Base-by-base conservation (phyloP, 805 yeast species). In the Hyphopichia homilentoma region DNA sequence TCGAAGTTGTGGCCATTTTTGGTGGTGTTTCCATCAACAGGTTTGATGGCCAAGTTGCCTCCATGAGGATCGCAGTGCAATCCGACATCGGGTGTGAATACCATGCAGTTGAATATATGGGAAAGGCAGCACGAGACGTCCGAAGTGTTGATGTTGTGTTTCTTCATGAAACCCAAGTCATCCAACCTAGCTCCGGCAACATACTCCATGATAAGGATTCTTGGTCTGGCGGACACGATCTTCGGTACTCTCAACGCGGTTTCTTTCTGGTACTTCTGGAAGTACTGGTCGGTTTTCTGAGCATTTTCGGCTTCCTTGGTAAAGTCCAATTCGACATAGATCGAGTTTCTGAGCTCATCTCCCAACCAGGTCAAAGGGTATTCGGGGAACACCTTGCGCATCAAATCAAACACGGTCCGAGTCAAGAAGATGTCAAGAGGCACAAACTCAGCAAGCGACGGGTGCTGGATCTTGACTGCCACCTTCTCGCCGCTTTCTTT, bases 61-160 rank as follows among this genome's bases (percentile, higher is more conserved):
- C 95, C 96, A 55, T 93, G 99, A 1, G 98, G 98, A 55, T 93
- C 99, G 62, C 98, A 93, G 55, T 93, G 99, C 26, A 93, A 75
- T 1, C 90, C 86, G 15, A 87, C 95, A 17, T 79, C 81, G 1
- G 96, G 95, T 2, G 94, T 82, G 64, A 93, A 93, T 25, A 93
- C 87, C 99, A 93, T 93, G 50, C 79, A 81, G 63, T 90, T 86
- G 67, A 93, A 93, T 18, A 87, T 80, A 47, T 90, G 96, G 0
- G 96, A 79, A 23, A 93, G 67, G 53, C 97, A 90, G 5, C 81
- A 63, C 2, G 94, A 81, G 6, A 93, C 95, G 41, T 84, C 84
- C 1, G 81, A 74, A 16, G 94, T 65, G 14, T 84, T 76, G 29
- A 93, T 86, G 23, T 73, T 48, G 50, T 87, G 67, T 2, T 61